phyloP scores from a whole-genome alignment of 2,329 filamentous ascomycete genomes.

The Claviceps cyperi region DNA sequence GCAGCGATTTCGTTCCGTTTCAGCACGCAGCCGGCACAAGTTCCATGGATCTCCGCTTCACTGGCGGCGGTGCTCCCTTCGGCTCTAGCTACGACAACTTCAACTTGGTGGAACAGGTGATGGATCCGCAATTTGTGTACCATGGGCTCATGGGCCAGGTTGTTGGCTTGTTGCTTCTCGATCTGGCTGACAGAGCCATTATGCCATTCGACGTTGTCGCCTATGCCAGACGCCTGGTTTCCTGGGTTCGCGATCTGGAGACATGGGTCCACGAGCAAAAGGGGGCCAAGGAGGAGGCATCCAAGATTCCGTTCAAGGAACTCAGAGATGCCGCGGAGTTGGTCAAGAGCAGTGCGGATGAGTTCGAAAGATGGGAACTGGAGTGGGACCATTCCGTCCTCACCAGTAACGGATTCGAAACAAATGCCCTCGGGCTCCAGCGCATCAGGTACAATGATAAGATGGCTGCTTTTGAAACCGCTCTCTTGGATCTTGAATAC shows the following conservation, averaged over 20 bases:
- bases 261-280: slow-evolving; percentile 46
- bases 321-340: slow-evolving; percentile 41
- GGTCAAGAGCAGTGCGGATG: slow-evolving; percentile 33
- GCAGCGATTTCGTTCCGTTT: slow-evolving; percentile 78
- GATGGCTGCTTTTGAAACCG: slow-evolving; percentile 69
- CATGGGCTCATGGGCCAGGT: slow-evolving; percentile 69
- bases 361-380: slow-evolving; percentile 64
- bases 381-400: slow-evolving; percentile 63
- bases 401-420: slow-evolving; percentile 62
- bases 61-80: slow-evolving; percentile 50
- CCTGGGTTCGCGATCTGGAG: slow-evolving; percentile 53
- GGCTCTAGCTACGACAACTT: slow-evolving; percentile 85
- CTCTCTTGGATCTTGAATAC: slow-evolving; percentile 61
- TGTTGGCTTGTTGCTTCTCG: slow-evolving; percentile 67
- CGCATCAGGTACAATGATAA: slow-evolving; percentile 66
- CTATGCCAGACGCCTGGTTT: slow-evolving; percentile 52
- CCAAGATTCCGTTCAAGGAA: slow-evolving; percentile 17
- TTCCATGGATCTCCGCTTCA: slow-evolving; percentile 72
- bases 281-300: slow-evolving; percentile 16
- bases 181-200: slow-evolving; percentile 68
- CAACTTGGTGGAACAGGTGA: slow-evolving; percentile 66
- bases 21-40: slow-evolving; percentile 83
- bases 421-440: slow-evolving; percentile 47
- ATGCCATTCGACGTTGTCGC: slow-evolving; percentile 66
- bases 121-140: slow-evolving; percentile 72